Evolutionary conservation across 2,329 filamentous ascomycete genomes (phyloP), one percentile per base, ranked within the genome.

Genomic region (Cladosporium sp.): DNA sequence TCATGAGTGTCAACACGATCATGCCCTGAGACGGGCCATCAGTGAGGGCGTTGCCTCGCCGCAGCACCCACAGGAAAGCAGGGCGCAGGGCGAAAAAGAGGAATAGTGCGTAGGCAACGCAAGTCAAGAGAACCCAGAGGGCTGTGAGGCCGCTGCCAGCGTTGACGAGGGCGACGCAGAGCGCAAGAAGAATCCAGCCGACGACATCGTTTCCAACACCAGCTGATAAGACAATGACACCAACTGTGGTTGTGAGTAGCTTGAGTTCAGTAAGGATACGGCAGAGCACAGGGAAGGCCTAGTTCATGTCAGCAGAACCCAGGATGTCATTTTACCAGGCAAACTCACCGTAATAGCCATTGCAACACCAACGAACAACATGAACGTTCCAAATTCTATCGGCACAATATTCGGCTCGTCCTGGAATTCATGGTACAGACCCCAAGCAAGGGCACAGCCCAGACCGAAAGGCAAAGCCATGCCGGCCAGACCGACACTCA

Each of bases 151-250:
- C 91, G 36, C 79, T 84, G 11, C 83, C 83, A 18, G 89, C 89
- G 64, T 96, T 96, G 61, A 95, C 89, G 15, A 96, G 78, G 0
- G 90, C 88, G 32, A 96, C 89, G 58, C 90, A 95, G 24, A 96
- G 83, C 0, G 91, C 91, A 18, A 96, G 82, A 15, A 96, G 75
- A 56, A 95, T 84, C 91, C 91, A 96, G 48, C 88, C 87, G 3
- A 85, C 80, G 17, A 91, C 89, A 64, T 96, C 91, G 64, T 96
- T 96, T 1, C 88, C 89, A 15, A 96, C 89, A 47, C 91, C 91
- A 4, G 90, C 89, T 6, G 90, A 89, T 7, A 96, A 76, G 1
- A 89, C 86, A 30, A 92, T 92, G 27, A 95, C 81, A 63, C 90
- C 90, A 3, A 95, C 89, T 1, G 84, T 80, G 1, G 88, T 91